A percentile compares a stretch with the other conserved stretches of the same genome.
phyloP scores from a whole-genome alignment of 495 filamentous ascomycete species.

The Neurospora sp. region DNA sequence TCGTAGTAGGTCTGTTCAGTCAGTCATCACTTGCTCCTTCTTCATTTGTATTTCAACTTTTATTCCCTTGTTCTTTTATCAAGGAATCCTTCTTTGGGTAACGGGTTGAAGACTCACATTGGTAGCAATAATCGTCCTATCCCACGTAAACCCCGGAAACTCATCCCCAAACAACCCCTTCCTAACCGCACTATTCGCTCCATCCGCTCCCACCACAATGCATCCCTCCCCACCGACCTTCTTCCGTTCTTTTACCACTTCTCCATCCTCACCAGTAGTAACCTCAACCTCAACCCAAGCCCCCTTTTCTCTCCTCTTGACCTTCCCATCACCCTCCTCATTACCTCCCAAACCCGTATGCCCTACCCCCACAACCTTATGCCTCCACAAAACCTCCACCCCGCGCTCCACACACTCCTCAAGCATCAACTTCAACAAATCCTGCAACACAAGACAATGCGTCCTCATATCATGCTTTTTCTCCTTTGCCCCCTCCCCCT shows the following conservation, averaged over 20 bases:
- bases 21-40: not conserved
- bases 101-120: slow-evolving; percentile 33
- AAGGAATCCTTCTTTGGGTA: not conserved
- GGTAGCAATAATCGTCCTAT: slow-evolving; percentile 51
- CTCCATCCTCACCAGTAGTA: slow-evolving; percentile 1
- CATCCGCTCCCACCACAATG: slow-evolving; percentile 46
- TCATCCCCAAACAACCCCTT: slow-evolving; percentile 47
- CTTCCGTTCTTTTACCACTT: slow-evolving; percentile 17
- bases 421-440: slow-evolving; percentile 35
- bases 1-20: slow-evolving; percentile 35
- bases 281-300: slow-evolving; percentile 44
- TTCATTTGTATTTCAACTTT: not conserved
- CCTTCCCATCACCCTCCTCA: not conserved
- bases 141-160: slow-evolving; percentile 50
- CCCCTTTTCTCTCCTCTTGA: slow-evolving; percentile 24
- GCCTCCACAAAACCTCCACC: slow-evolving; percentile 37
- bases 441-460: slow-evolving; percentile 26
- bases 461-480: slow-evolving; percentile 28
- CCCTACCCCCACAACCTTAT: slow-evolving; percentile 37
- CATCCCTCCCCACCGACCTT: slow-evolving; percentile 41
- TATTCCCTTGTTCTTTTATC: not conserved
- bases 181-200: slow-evolving; percentile 45
- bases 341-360: slow-evolving; percentile 13
- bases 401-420: slow-evolving; percentile 36
- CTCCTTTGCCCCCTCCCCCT: not conserved